phyloP scores from a whole-genome alignment of 2,329 filamentous ascomycete species.

The Dothistroma septosporum region DNA sequence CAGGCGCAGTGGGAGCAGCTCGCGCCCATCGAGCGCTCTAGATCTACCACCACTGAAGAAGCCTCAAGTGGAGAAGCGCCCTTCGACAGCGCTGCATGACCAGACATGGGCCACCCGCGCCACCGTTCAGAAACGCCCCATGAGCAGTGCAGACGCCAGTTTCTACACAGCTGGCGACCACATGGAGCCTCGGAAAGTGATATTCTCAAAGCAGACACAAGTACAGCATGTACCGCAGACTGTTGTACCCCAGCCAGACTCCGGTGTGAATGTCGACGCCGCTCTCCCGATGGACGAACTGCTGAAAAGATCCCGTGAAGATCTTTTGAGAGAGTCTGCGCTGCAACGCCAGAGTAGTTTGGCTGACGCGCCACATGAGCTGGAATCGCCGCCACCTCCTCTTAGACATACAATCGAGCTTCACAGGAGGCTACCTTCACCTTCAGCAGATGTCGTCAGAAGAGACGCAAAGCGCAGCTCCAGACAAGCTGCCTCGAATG shows the following conservation, averaged over 20 bases:
- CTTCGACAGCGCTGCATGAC: constrained; percentile 8
- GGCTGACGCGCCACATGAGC: constrained; percentile 27
- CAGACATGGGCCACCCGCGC: background rate
- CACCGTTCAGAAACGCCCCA: background rate
- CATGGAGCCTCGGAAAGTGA: background rate
- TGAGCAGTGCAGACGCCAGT: background rate
- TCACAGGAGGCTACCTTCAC: background rate
- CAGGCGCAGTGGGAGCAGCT: background rate
- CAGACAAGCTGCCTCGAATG: constrained; percentile 8
- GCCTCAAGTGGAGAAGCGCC: constrained; percentile 1
- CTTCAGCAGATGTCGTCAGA: background rate
- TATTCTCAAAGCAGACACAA: background rate
- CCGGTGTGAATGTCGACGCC: background rate
- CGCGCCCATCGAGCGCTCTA: constrained; percentile 11
- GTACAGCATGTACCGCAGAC: background rate
- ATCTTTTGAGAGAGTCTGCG: background rate
- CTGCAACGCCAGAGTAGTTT: constrained; percentile 15
- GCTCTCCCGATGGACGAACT: constrained; percentile 11
- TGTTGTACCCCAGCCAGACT: background rate
- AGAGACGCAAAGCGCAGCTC: background rate
- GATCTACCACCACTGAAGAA: constrained; percentile 34
- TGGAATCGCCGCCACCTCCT: constrained; percentile 20
- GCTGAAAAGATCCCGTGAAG: background rate
- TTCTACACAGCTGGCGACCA: background rate
- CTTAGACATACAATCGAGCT: background rate